Base-by-base conservation (phyloP, 805 yeast genomes). In the Henningerozyma blattae region DNA sequence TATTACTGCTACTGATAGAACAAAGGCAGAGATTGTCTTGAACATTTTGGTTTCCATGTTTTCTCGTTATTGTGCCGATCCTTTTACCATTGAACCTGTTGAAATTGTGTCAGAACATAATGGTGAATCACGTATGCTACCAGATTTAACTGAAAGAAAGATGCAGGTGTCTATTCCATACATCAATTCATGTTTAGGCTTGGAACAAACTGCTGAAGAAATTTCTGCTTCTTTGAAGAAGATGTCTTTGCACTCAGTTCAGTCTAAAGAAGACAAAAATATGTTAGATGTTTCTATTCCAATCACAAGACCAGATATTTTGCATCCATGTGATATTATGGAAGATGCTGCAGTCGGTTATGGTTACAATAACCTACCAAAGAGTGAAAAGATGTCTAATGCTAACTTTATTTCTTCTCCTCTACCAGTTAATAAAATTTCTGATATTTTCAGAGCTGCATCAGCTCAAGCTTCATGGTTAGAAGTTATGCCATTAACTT, bases 281-380 rank as follows among this genome's bases (percentile, higher is more conserved):
- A 53, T 72, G 27, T 53, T 83, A 33, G 73, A 75, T 34, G 87
- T 86, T 36, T 55, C 61, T 26, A 74, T 91, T 39, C 99, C 99
- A 42, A 78, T 84, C 50, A 91, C 98, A 26, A 81, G 99, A 67
- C 77, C 97, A 9, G 99, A 91, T 61, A 72, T 91, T 41, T 68
- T 91, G 51, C 99, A 91, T 61, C 94, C 85, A 57, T 89, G 97
- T 69, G 99, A 91, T 62, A 78, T 91, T 45, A 83, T 91, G 94
- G 99, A 91, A 62, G 99, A 91, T 59, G 95, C 89, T 32, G 98
- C 95, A 31, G 80, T 91, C 53, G 93, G 85, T 20, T 91, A 85
- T 55, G 99, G 98, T 37, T 91, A 80, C 68, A 81, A 87, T 63
- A 85, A 83, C 56, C 69, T 91, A 52, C 72, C 70, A 42, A 84